phyloP scores from a whole-genome alignment of 1,284 basidiomycete species.

The Moniliophthora roreri region DNA sequence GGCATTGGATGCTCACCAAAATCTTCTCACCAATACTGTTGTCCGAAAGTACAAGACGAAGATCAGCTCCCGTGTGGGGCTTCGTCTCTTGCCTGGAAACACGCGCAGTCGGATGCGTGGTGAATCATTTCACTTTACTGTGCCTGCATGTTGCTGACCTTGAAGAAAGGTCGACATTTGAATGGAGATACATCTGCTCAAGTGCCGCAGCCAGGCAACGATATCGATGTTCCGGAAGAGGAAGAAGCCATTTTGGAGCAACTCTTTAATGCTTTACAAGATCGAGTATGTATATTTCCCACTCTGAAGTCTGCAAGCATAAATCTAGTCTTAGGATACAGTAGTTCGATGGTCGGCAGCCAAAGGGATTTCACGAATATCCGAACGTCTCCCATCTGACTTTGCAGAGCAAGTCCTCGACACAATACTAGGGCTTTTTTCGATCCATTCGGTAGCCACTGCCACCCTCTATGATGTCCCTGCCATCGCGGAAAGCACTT shows the following conservation, averaged over 20 bases:
- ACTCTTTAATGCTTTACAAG: conserved; percentile 76
- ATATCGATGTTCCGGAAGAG: conserved; percentile 78
- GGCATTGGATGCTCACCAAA: conserved; percentile 37
- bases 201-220: conserved; percentile 25
- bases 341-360: conserved; percentile 94
- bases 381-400: conserved; percentile 75
- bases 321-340: conserved; percentile 69
- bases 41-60: conserved; percentile 70
- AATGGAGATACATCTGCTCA: conserved; percentile 18
- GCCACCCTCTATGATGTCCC: conserved; percentile 72
- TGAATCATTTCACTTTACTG: conserved; percentile 7
- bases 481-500: conserved; percentile 79
- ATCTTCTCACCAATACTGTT: conserved; percentile 55
- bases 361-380: conserved; percentile 88
- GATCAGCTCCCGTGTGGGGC: conserved; percentile 58
- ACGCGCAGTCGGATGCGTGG: conserved; percentile 41
- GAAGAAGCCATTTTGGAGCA: conserved; percentile 78
- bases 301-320: neutral
- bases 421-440: conserved; percentile 72
- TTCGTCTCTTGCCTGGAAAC: conserved; percentile 60
- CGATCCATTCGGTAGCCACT: conserved; percentile 60
- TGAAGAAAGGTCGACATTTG: conserved; percentile 24
- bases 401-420: conserved; percentile 82
- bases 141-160: neutral
- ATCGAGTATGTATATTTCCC: conserved; percentile 58